Conservation (phyloP, 192 early-diverging fungal species). For the Mortierella hygrophila region DNA sequence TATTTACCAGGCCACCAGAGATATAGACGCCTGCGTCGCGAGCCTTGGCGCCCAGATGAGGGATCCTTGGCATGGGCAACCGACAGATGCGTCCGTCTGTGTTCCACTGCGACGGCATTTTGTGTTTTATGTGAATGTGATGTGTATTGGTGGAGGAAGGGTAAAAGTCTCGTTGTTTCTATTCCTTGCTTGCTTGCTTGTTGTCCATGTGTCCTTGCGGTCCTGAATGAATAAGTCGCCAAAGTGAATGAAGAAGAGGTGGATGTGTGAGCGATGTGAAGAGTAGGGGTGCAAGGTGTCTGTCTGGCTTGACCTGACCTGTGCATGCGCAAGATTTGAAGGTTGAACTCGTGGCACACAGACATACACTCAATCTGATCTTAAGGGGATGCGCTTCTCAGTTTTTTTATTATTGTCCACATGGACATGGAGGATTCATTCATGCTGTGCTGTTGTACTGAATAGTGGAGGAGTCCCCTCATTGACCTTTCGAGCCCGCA, state of each 20-base stretch:
- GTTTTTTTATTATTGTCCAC: neutral
- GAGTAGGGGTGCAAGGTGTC: no score
- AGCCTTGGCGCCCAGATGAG: conserved; percentile 51
- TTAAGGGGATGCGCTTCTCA: no score
- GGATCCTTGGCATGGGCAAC: conserved; percentile 51
- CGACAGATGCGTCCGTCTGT: conserved; percentile 49
- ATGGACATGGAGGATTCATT: neutral
- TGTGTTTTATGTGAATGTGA: neutral
- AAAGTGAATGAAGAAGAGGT: no score
- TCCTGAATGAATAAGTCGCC: neutral
- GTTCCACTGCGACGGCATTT: conserved; percentile 26
- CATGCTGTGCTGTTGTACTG: neutral
- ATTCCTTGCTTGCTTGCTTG: neutral
- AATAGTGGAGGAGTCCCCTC: neutral
- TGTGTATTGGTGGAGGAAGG: neutral
- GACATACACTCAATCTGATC: no score
- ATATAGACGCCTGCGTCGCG: conserved; percentile 57
- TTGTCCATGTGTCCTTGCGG: neutral
- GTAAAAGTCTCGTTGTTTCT: neutral
- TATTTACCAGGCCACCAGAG: conserved; percentile 56
- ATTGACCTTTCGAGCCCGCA: conserved; percentile 46
- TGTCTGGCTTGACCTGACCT: no score
- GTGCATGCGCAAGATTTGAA: no score
- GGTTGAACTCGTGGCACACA: no score
- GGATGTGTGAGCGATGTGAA: no score